Base-by-base conservation (phyloP, 768 basidiomycete genomes). In the Leccinum barrowsii region DNA sequence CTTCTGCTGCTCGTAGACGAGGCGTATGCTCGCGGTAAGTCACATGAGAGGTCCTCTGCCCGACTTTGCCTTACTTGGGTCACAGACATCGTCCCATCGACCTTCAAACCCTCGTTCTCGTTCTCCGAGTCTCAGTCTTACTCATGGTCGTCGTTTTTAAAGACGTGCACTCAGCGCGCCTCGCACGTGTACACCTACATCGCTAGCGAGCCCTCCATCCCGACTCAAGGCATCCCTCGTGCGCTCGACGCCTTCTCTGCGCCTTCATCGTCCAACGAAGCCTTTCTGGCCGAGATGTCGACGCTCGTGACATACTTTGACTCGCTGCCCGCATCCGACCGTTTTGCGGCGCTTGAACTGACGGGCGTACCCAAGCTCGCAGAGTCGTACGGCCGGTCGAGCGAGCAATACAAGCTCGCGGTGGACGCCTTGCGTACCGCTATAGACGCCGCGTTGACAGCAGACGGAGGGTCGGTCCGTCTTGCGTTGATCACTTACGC, bases 291-390 rank as follows among this genome's bases (percentile, higher is more conserved):
- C 4, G 76, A 80, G 54, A 65, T 78, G 12, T 73, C 78, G 13
- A 76, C 85, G 7, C 68, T 81, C 11, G 71, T 79, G n/a, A 81
- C 84, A 64, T 82, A 86, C 64, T 68, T 85, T 30, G 76, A 82
- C 17, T 4, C 57, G 1, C 13, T 24, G 1, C 57, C 60, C 3
- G 2, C 47, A 7, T 73, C 79, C 32, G 78, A 81, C 52, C 68
- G 75, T 10, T 92, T 92, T 61, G 86, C 84, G 28, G 86, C 85
- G 7, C 72, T 90, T 51, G 82, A 86, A 59, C 66, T 92, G 44
- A 73, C 76, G 1, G 77, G 77, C 17, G 75, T 92, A 5, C 65
- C 76, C 15, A 73, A 78, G 12, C 70, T 89, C 40, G 81, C 81
- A 26, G 60, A 71, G 13, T 69, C 69, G 7, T 74, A 81, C 57